These are phyloP conservation scores for Rubia occidens DNA, from an alignment of 305 asterid species.

Conservation along the genomic window DNA sequence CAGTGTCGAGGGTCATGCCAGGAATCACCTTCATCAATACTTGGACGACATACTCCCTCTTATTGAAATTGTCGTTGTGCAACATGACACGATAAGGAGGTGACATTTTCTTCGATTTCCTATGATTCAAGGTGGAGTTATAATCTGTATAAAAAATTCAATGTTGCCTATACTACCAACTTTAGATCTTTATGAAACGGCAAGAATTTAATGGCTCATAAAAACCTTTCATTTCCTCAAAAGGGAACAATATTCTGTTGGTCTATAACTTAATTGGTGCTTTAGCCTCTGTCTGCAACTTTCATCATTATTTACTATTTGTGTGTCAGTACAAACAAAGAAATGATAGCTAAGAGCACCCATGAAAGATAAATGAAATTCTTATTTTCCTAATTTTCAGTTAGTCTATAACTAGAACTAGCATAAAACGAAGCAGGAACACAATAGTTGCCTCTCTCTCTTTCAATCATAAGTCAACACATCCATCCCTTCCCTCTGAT, in stretches of 20 bases:
- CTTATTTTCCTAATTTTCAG: background rate
- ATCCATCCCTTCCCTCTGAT: background rate
- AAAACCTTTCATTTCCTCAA: background rate
- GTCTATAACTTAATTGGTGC: background rate
- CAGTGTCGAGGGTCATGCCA: slow-evolving; percentile 87
- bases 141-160: background rate
- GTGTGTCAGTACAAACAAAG: background rate
- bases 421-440: background rate
- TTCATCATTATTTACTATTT: background rate
- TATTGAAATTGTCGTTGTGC: slow-evolving; percentile 78
- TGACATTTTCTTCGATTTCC: slow-evolving; percentile 77
- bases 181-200: background rate
- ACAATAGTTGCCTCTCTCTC: background rate
- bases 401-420: background rate
- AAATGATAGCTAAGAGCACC: background rate
- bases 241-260: background rate
- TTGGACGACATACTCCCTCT: slow-evolving; percentile 96
- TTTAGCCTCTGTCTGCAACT: background rate
- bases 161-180: background rate
- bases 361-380: background rate
- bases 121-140: slow-evolving; percentile 21
- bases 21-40: slow-evolving; percentile 96
- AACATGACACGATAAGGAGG: slow-evolving; percentile 88
- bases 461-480: background rate
- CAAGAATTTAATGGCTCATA: background rate